A percentile compares a stretch with the other conserved stretches of the same genome.
These are phyloP conservation scores for Dalbergia cultrata DNA, from an alignment of 306 rosid species.

Conservation along the genomic window DNA sequence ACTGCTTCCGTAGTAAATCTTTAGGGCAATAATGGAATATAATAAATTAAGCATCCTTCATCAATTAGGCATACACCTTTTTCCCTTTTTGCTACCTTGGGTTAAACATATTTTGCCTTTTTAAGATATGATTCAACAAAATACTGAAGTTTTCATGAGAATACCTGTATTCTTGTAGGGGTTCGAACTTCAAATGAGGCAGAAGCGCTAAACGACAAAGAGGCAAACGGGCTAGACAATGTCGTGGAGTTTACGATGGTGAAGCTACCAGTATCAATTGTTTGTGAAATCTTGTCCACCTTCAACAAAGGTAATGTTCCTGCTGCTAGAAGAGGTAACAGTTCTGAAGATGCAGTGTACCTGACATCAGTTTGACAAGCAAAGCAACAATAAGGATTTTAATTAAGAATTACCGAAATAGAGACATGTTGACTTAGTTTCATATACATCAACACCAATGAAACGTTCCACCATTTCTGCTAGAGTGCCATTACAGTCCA, in stretches of 20 bases:
- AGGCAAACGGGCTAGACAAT: constrained; percentile 75
- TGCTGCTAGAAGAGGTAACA: constrained; percentile 87
- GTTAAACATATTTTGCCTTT: neutral
- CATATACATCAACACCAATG: constrained; percentile 24
- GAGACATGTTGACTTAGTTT: neutral
- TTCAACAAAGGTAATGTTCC: constrained; percentile 82
- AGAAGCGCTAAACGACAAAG: constrained; percentile 80
- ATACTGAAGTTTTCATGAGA: constrained; percentile 32
- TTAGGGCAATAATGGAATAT: neutral
- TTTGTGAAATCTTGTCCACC: constrained; percentile 78
- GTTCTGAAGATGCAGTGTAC: constrained; percentile 93
- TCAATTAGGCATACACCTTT: constrained; percentile 8
- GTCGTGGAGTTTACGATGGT: constrained; percentile 74
- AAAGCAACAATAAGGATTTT: constrained; percentile 10
- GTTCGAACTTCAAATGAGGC: constrained; percentile 90
- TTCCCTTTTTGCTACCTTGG: neutral
- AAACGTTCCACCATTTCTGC: constrained; percentile 13
- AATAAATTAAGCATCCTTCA: neutral
- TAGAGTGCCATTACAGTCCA: neutral
- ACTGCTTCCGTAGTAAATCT: constrained; percentile 13
- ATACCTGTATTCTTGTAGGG: constrained; percentile 95
- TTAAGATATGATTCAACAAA: constrained; percentile 11
- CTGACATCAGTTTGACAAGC: constrained; percentile 54
- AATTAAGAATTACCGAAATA: neutral
- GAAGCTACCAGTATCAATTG: constrained; percentile 64